phyloP scores from a whole-genome alignment of 2,329 filamentous ascomycete genomes.

The Boeremia exigua region DNA sequence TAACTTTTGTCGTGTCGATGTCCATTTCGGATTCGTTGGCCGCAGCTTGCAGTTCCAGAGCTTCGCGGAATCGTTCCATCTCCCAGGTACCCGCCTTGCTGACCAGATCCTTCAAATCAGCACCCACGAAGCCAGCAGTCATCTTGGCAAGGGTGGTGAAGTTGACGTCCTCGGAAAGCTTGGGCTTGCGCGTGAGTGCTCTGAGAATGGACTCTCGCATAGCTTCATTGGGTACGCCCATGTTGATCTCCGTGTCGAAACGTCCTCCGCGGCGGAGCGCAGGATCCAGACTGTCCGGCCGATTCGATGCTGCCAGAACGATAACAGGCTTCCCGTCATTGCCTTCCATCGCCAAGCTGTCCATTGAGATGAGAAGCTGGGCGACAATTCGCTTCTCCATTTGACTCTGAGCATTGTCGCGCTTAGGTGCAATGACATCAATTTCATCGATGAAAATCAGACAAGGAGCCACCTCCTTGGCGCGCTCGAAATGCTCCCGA shows the following conservation, averaged over 20 bases:
- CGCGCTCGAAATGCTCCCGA: constrained; percentile 85
- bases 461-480: constrained; percentile 83
- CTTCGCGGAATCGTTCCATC: constrained; percentile 65
- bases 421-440: constrained; percentile 86
- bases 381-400: constrained; percentile 88
- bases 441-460: constrained; percentile 92
- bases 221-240: constrained; percentile 82
- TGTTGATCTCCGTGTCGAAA: constrained; percentile 84
- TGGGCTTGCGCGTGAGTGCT: constrained; percentile 71
- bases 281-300: constrained; percentile 84
- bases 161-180: constrained; percentile 72
- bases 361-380: constrained; percentile 86
- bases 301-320: constrained; percentile 88
- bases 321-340: constrained; percentile 80
- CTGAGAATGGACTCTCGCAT: constrained; percentile 80
- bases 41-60: constrained; percentile 53
- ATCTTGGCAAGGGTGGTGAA: constrained; percentile 76
- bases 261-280: constrained; percentile 74
- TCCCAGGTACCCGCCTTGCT: constrained; percentile 69
- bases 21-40: constrained; percentile 56
- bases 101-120: constrained; percentile 78
- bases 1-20: constrained; percentile 50
- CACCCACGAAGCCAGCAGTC: constrained; percentile 92
- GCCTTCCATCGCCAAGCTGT: constrained; percentile 73
- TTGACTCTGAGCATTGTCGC: constrained; percentile 81